Evolutionary conservation across 495 filamentous ascomycete genomes (phyloP).

Genomic region (Hypoxylon lenormandii): DNA sequence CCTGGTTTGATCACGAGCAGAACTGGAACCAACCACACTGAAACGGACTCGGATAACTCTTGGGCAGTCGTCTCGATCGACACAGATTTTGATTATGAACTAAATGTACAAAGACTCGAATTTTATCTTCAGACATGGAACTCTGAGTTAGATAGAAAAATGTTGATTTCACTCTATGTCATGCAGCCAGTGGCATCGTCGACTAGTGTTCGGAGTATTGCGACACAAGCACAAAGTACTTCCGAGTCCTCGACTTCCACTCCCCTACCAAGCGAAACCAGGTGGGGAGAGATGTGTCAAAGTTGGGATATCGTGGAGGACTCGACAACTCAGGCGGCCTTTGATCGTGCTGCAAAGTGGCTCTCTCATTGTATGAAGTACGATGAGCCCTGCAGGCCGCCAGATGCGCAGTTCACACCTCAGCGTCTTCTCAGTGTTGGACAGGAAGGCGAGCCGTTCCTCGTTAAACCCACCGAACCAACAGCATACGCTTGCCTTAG

Average conservation of each 20-base stretch:
- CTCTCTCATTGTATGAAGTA: neutral
- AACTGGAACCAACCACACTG: too few relatives aligned
- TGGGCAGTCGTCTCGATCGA: too few relatives aligned
- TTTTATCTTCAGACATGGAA: too few relatives aligned
- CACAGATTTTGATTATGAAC: too few relatives aligned
- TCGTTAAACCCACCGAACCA: neutral
- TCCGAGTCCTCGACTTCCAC: neutral
- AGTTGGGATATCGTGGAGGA: neutral
- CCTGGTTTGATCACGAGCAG: neutral
- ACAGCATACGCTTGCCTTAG: neutral
- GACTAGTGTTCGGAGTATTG: neutral
- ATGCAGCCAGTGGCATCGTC: too few relatives aligned
- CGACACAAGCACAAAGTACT: neutral
- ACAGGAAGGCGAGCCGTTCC: neutral
- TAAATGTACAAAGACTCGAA: too few relatives aligned
- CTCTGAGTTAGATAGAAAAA: too few relatives aligned
- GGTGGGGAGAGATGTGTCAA: neutral
- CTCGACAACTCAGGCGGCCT: neutral
- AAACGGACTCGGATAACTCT: too few relatives aligned
- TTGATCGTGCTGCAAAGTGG: neutral
- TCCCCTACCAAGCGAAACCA: neutral
- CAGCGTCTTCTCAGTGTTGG: neutral
- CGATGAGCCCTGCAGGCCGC: neutral
- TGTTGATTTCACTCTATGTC: too few relatives aligned
- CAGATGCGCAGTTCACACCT: neutral